phyloP scores from a whole-genome alignment of 257 asterid species.

The Penstemon eatonii region DNA sequence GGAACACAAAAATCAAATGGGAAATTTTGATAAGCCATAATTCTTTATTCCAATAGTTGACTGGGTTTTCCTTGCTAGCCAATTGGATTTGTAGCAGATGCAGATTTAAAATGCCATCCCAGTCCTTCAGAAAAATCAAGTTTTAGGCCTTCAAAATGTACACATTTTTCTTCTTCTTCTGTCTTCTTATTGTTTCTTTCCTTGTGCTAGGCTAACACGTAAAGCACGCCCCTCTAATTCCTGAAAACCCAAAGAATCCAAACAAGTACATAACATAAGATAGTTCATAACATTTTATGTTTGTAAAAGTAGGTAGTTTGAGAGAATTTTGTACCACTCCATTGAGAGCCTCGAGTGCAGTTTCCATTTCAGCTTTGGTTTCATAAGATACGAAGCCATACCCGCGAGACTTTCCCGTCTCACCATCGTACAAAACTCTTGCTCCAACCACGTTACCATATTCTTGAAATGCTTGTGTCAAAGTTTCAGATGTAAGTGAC shows the following conservation, averaged over 20 bases:
- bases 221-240: conserved; percentile 79
- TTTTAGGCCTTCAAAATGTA: conserved; percentile 27
- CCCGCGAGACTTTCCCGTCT: conserved; percentile 84
- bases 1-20: no score
- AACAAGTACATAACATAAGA: not conserved
- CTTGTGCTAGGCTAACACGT: conserved; percentile 77
- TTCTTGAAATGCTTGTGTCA: conserved; percentile 63
- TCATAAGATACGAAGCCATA: conserved; percentile 80
- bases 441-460: conserved; percentile 76
- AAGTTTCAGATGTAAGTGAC: conserved; percentile 66
- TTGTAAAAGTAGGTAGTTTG: not conserved
- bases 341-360: conserved; percentile 71
- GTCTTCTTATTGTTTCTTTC: conserved; percentile 56
- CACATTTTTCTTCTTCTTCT: conserved; percentile 4
- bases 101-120: conserved; percentile 19
- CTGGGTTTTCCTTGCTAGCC: not conserved
- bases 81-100: conserved; percentile 22
- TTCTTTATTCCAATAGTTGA: no score
- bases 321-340: conserved; percentile 61
- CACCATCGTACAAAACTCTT: conserved; percentile 77
- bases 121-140: not conserved
- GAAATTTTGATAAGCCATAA: no score
- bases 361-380: conserved; percentile 63
- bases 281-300: not conserved
- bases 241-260: conserved; percentile 34